These are phyloP conservation scores for Cladosporium oxysporum DNA, from an alignment of 2,329 filamentous ascomycete species.

Conservation along the genomic window DNA sequence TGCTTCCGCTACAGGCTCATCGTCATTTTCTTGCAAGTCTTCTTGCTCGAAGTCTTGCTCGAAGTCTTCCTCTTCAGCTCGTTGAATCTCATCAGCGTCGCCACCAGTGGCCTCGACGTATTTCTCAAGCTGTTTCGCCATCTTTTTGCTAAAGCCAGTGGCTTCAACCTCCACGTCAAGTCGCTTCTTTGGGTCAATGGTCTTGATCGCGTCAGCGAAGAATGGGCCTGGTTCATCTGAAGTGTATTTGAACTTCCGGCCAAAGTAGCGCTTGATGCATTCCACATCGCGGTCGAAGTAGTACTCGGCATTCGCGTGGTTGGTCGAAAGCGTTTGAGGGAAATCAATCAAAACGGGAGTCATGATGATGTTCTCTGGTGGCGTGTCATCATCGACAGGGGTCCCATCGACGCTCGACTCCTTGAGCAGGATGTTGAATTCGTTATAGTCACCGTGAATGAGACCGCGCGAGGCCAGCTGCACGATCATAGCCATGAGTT, in stretches of 20 bases:
- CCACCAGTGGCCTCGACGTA: slow-evolving; percentile 70
- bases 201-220: slow-evolving; percentile 80
- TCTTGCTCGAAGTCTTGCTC: slow-evolving; percentile 38
- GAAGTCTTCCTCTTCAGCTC: slow-evolving; percentile 36
- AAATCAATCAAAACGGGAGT: slow-evolving; percentile 93
- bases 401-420: slow-evolving; percentile 50
- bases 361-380: slow-evolving; percentile 53
- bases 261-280: slow-evolving; percentile 93
- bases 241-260: slow-evolving; percentile 83
- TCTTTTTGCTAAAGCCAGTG: slow-evolving; percentile 94
- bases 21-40: slow-evolving; percentile 42
- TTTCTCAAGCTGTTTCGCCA: slow-evolving; percentile 87
- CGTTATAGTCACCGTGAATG: slow-evolving; percentile 98
- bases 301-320: slow-evolving; percentile 90
- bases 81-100: slow-evolving; percentile 42
- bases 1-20: slow-evolving; percentile 17
- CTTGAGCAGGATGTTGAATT: slow-evolving; percentile 96
- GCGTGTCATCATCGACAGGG: slow-evolving; percentile 30
- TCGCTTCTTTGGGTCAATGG: slow-evolving; percentile 65
- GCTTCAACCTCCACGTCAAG: slow-evolving; percentile 88
- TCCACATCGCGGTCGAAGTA: slow-evolving; percentile 96
- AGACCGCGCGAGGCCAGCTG: slow-evolving; percentile 80
- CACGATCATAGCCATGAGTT: slow-evolving; percentile 84
- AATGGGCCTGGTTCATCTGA: slow-evolving; percentile 80
- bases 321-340: slow-evolving; percentile 95